Base-by-base conservation (phyloP, 495 filamentous ascomycete species). In the Chaetomium cochliodes region DNA sequence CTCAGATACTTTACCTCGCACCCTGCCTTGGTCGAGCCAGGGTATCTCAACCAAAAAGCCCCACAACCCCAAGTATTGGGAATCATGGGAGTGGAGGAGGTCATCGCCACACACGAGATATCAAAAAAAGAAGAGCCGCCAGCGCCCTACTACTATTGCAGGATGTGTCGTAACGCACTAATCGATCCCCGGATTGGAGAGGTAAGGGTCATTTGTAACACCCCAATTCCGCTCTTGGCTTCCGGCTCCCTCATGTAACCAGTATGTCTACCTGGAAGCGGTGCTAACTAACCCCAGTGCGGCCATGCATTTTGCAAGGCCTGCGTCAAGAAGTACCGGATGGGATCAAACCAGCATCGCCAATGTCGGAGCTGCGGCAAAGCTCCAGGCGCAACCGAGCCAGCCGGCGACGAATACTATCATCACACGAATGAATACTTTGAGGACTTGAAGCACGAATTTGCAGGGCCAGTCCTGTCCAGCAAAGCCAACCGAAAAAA, bases 251-350 rank as follows among this genome's bases (percentile, higher is more conserved):
- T 37, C 3, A 12, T 8, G 1, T 11, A 37, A 12, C 33, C 5
- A 12, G 9, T 37, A 6, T 37, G 9, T 12, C 9, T 37, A 37
- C 8, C 8, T 37, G 25, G 13, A 18, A 41, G 1, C 3, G 23
- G 39, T 44, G 8, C 42, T 33, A 44, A 58, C 42, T 7, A 8
- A 37, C 1, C 50, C 7, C 13, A 76, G 71, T 77, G 75, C 55
- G 62, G 63, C 11, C 73, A 77, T 60, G 64, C 69, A n/a, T 75
- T 73, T 33, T 77, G 74, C 58, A 26, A 28, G 2, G 33, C 52
- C 13, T 77, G 73, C 16, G 44, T 58, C 23, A 65, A 50, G 9
- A 52, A 22, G 6, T 7, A 11, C 15, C 20, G 33, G 5, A 54
- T 64, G 49, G n/a, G 23, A 16, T 18, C 13, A 26, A 30, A 28